Percentiles rank a stretch among this genome's conserved stretches.
Evolutionary conservation across 179 eudicot genomes (phyloP).

Genomic region (Beta lomatogona): DNA sequence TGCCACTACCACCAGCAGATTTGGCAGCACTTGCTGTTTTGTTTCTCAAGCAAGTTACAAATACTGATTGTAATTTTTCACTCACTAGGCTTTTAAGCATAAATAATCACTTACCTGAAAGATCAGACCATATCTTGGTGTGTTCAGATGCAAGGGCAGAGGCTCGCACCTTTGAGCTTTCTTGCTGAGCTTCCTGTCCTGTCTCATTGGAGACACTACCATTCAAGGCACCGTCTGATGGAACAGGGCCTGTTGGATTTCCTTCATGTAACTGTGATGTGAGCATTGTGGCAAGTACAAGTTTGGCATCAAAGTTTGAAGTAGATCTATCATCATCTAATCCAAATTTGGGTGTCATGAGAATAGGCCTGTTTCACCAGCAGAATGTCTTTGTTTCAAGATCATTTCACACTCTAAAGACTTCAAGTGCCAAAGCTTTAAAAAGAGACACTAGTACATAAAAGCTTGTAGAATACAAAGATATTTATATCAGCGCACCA

Average conservation of each 20-base stretch:
- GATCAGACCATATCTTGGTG: slow-evolving; percentile 94
- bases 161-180: slow-evolving; percentile 52
- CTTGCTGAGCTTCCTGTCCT: slow-evolving; percentile 46
- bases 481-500: background rate
- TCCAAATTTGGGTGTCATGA: slow-evolving; percentile 90
- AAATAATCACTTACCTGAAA: slow-evolving; percentile 58
- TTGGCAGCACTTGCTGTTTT: slow-evolving; percentile 66
- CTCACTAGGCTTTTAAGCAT: background rate
- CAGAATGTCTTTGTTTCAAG: slow-evolving; percentile 1
- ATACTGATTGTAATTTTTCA: background rate
- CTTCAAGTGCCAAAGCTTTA: background rate
- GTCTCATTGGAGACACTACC: slow-evolving; percentile 39
- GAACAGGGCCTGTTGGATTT: slow-evolving; percentile 51
- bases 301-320: slow-evolving; percentile 86
- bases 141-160: slow-evolving; percentile 79
- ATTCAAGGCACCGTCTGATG: slow-evolving; percentile 42
- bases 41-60: slow-evolving; percentile 24
- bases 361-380: slow-evolving; percentile 72
- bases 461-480: no score
- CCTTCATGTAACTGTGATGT: slow-evolving; percentile 76
- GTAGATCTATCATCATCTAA: slow-evolving; percentile 78
- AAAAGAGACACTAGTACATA: background rate
- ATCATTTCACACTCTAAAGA: slow-evolving; percentile 8
- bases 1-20: slow-evolving; percentile 51
- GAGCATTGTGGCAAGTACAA: slow-evolving; percentile 97